Percentiles rank a stretch among this genome's conserved stretches.
Conservation (phyloP, 345 rosid genomes). For the Salix arbutifolia region DNA sequence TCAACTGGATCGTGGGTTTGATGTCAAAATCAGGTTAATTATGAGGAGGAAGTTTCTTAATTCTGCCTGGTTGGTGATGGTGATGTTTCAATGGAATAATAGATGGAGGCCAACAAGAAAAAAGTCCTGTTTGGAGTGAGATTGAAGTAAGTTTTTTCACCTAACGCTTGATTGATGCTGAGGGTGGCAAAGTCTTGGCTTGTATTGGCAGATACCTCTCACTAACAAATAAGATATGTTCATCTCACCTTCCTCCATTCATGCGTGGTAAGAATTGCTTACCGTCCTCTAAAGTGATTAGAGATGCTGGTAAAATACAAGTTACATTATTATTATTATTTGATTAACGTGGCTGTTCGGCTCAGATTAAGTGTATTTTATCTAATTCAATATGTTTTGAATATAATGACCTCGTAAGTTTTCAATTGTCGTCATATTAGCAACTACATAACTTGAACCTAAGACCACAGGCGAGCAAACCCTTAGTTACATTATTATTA, state of each 20-base stretch:
- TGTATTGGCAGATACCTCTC: constrained; percentile 38
- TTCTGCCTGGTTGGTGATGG: constrained; percentile 25
- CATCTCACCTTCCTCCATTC: constrained; percentile 56
- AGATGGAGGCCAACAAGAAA: neutral
- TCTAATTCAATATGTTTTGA: too few species aligned
- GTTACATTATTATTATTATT: neutral
- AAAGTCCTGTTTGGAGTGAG: constrained; percentile 26
- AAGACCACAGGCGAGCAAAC: rapidly evolving
- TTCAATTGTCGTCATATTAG: too few species aligned
- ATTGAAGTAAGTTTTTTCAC: constrained; percentile 28
- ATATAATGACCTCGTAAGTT: too few species aligned
- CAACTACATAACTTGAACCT: too few species aligned
- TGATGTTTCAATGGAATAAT: constrained; percentile 17
- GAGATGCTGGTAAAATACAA: neutral
- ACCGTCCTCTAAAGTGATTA: neutral
- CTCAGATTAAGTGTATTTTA: too few species aligned
- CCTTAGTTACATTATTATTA: too few species aligned
- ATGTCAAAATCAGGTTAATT: neutral
- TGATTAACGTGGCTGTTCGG: too few species aligned
- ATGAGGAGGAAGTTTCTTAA: neutral
- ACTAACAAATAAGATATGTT: constrained; percentile 19
- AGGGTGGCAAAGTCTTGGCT: constrained; percentile 43
- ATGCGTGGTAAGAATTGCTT: constrained; percentile 32
- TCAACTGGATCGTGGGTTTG: neutral
- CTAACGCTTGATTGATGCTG: constrained; percentile 28